Percentiles rank a stretch among this genome's conserved stretches.
phyloP scores from a whole-genome alignment of 495 filamentous ascomycete genomes.

The Elaphomyces granulatus region DNA sequence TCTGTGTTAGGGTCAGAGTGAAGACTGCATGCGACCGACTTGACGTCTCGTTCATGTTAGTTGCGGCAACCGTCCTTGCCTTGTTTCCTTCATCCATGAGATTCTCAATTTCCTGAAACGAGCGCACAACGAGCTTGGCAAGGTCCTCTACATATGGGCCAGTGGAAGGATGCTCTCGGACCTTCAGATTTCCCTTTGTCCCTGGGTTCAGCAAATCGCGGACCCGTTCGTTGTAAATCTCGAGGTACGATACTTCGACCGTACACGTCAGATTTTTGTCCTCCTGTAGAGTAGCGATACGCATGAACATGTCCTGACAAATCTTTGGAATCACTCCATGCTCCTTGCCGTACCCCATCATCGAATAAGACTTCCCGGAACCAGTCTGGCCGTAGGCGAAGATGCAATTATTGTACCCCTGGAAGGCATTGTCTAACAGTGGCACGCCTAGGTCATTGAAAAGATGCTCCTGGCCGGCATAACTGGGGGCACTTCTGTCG shows the following conservation, averaged over 20 bases:
- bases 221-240: conserved; percentile 98
- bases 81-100: conserved; percentile 99
- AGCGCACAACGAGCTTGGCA: conserved; percentile 92
- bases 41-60: conserved; percentile 99
- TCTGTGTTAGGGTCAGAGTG: conserved; percentile 89
- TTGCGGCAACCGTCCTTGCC: conserved; percentile 92
- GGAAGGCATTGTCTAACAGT: conserved; percentile 93
- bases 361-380: conserved; percentile 96
- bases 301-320: conserved; percentile 91
- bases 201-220: conserved; percentile 92
- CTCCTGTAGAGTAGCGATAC: conserved; percentile 59
- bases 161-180: conserved; percentile 93
- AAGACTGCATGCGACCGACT: conserved; percentile 98
- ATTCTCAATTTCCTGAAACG: conserved; percentile 89
- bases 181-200: conserved; percentile 92
- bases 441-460: conserved; percentile 80
- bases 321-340: conserved; percentile 95
- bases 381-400: conserved; percentile 99
- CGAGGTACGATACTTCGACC: conserved; percentile 95
- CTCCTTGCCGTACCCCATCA: conserved; percentile 99
- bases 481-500: conserved; percentile 62
- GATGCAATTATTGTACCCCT: conserved; percentile 99
- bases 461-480: conserved; percentile 80
- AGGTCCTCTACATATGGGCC: conserved; percentile 97
- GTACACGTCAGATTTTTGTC: conserved; percentile 75